A percentile compares a stretch with the other conserved stretches of the same genome.
Evolutionary conservation across 2,329 filamentous ascomycete genomes (phyloP).

Genomic region (Monosporascus sp.): DNA sequence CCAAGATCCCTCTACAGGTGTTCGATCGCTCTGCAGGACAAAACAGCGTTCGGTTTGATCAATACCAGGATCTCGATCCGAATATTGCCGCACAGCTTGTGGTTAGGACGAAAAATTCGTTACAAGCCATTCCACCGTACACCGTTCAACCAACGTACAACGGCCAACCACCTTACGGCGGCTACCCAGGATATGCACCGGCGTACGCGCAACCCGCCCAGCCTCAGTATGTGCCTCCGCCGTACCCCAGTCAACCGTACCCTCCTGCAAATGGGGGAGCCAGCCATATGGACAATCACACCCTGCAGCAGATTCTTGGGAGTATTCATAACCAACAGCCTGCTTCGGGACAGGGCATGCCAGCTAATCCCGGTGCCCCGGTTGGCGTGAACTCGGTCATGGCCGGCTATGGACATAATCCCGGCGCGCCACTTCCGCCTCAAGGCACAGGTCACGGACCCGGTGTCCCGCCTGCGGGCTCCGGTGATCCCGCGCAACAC

Average conservation of each 20-base stretch:
- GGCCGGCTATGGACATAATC: conserved; percentile 23
- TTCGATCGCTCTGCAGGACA: conserved; percentile 76
- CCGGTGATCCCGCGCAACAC: conserved; percentile 42
- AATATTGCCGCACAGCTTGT: conserved; percentile 76
- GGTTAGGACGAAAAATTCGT: conserved; percentile 56
- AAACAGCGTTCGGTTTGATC: conserved; percentile 75
- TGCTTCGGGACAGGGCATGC: conserved; percentile 25
- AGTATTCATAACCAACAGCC: conserved; percentile 24
- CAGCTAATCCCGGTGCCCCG: conserved; percentile 20
- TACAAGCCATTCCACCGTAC: conserved; percentile 22
- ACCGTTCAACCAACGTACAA: conserved; percentile 24
- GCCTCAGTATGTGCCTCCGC: conserved; percentile 25
- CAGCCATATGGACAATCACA: conserved; percentile 25
- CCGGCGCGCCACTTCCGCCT: conserved; percentile 14
- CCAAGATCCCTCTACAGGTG: conserved; percentile 75
- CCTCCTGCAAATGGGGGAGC: conserved; percentile 16
- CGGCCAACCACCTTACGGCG: conserved; percentile 2
- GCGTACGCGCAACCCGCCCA: conserved; percentile 20
- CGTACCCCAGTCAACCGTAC: conserved; percentile 18
- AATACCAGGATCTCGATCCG: conserved; percentile 80
- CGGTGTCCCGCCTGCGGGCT: conserved; percentile 21
- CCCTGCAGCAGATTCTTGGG: conserved; percentile 30
- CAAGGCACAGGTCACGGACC: conserved; percentile 27
- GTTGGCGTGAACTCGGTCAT: conserved; percentile 21
- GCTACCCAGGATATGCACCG: conserved; percentile 22